Evolutionary conservation across 1,139 yeast genomes (phyloP).

Genomic region (Insectozyma bohioensis): DNA sequence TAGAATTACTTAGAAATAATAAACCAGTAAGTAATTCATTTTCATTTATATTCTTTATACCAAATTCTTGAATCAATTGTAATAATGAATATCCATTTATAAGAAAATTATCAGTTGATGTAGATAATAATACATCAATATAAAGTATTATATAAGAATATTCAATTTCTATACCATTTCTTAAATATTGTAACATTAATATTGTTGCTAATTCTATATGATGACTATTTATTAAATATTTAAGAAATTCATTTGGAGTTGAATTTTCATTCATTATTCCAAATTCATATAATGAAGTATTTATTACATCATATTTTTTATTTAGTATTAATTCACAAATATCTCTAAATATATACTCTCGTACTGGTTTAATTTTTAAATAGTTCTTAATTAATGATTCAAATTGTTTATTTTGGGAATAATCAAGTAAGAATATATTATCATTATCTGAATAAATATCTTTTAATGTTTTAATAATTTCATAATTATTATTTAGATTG

Average conservation of each 20-base stretch:
- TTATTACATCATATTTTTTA: background rate
- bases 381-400: constrained; percentile 1
- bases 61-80: constrained; percentile 7
- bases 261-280: too few relatives aligned
- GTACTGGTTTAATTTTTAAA: background rate
- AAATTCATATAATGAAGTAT: background rate
- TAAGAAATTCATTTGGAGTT: constrained; percentile 1
- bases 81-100: constrained; percentile 8
- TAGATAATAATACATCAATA: constrained; percentile 1
- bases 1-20: constrained; percentile 7
- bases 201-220: constrained; percentile 5
- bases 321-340: background rate
- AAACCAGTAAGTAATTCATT: constrained; percentile 5
- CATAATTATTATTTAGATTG: background rate
- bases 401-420: background rate
- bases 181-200: constrained; percentile 4
- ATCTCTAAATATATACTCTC: constrained; percentile 3
- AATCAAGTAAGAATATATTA: constrained; percentile 3
- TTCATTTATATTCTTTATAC: constrained; percentile 1
- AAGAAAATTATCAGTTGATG: constrained; percentile 1
- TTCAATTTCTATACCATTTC: background rate
- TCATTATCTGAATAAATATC: constrained; percentile 1
- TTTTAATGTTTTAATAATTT: constrained; percentile 1
- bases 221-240: constrained; percentile 5
- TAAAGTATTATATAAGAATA: constrained; percentile 1